Evolutionary conservation across 805 yeast species (phyloP).

Genomic region (Cyberlindnera mycetangii): DNA sequence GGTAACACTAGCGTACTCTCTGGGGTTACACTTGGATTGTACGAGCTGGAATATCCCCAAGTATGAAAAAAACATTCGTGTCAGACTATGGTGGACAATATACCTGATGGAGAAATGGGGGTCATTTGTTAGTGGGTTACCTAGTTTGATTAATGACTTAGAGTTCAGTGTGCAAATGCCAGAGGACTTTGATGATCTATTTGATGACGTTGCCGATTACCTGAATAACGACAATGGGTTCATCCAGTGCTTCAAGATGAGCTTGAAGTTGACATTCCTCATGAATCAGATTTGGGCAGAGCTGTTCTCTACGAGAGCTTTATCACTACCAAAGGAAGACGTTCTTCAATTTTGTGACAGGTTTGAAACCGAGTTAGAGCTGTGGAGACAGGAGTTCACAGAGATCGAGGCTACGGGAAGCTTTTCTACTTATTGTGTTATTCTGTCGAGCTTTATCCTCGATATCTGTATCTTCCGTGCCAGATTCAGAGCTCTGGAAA

Average conservation of each 20-base stretch:
- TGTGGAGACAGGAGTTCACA: conserved; percentile 3
- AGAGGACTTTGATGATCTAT: conserved; percentile 1
- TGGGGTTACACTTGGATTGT: conserved; percentile 14
- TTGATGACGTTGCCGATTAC: conserved; percentile 9
- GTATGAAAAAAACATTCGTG: conserved; percentile 32
- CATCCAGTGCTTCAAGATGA: conserved; percentile 5
- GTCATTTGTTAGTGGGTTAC: conserved; percentile 9
- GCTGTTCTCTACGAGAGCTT: conserved; percentile 6
- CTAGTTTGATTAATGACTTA: conserved; percentile 9
- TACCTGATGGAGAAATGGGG: conserved; percentile 62
- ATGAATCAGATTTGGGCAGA: conserved; percentile 6
- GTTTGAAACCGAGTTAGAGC: not conserved
- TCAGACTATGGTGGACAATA: conserved; percentile 79
- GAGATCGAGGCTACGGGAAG: not conserved
- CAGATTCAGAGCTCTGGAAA: conserved; percentile 5
- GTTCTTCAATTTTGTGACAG: not conserved
- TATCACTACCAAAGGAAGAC: not conserved
- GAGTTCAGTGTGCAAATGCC: conserved; percentile 10
- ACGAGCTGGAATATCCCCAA: conserved; percentile 14
- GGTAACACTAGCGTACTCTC: conserved; percentile 8
- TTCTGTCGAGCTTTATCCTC: conserved; percentile 8
- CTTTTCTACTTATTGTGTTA: not conserved
- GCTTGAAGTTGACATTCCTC: conserved; percentile 8
- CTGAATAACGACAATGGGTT: conserved; percentile 6
- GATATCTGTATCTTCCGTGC: conserved; percentile 9